Evolutionary conservation across 2,329 filamentous ascomycete genomes (phyloP).

Genomic region (Didymella segeticola): DNA sequence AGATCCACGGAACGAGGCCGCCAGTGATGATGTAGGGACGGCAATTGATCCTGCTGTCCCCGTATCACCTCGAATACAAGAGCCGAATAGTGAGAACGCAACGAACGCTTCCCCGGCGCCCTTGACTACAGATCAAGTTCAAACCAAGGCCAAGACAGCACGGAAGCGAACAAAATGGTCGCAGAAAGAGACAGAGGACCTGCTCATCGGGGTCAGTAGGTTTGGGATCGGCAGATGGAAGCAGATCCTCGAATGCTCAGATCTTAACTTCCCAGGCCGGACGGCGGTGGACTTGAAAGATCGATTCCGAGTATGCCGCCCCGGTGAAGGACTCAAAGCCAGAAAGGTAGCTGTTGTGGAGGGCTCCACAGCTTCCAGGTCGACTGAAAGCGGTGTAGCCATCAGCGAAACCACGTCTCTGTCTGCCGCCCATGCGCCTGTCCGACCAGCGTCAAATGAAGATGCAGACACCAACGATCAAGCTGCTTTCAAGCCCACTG

Average conservation of each 20-base stretch:
- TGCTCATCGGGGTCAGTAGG: constrained; percentile 65
- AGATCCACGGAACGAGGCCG: not conserved
- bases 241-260: constrained; percentile 63
- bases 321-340: constrained; percentile 43
- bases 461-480: not conserved
- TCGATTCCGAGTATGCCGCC: constrained; percentile 63
- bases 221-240: constrained; percentile 72
- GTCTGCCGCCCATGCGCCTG: not conserved
- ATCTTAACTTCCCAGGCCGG: constrained; percentile 64
- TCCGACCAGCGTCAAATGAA: not conserved
- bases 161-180: constrained; percentile 67
- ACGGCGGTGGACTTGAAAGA: constrained; percentile 71
- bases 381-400: not conserved
- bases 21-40: not conserved
- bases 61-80: not conserved
- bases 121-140: constrained; percentile 4
- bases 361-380: constrained; percentile 20
- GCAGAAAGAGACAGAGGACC: constrained; percentile 65
- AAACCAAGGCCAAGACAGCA: constrained; percentile 46
- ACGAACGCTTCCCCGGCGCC: not conserved
- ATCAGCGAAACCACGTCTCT: not conserved
- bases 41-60: not conserved
- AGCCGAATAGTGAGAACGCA: not conserved
- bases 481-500: constrained; percentile 48
- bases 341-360: constrained; percentile 48